Evolutionary conservation across 352 stramenopile species (phyloP).

Genomic region (Globisporangium uncinulatum): DNA sequence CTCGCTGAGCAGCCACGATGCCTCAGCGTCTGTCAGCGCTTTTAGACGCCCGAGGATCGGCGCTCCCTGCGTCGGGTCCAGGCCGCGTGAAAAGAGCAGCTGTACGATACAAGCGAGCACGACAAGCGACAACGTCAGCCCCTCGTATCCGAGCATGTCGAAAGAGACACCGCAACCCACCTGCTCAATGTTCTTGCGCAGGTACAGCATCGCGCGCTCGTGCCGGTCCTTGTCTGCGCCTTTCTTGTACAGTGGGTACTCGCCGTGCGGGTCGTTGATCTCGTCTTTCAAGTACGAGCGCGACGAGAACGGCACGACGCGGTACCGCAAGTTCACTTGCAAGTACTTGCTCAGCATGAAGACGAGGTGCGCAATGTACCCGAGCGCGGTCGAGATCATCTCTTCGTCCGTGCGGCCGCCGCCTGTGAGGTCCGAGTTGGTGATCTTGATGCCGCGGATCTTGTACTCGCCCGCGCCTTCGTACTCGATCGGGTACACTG

Average conservation of each 20-base stretch:
- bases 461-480: constrained; percentile 73
- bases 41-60: constrained; percentile 65
- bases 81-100: constrained; percentile 67
- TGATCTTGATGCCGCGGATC: constrained; percentile 74
- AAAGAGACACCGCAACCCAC: constrained; percentile 17
- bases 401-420: constrained; percentile 65
- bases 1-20: constrained; percentile 59
- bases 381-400: constrained; percentile 75
- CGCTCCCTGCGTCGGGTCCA: constrained; percentile 61
- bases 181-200: constrained; percentile 82
- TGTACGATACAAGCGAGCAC: constrained; percentile 14
- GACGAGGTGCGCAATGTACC: constrained; percentile 82
- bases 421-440: constrained; percentile 61
- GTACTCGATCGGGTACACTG: constrained; percentile 84
- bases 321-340: constrained; percentile 80
- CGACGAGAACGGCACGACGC: constrained; percentile 73
- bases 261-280: constrained; percentile 72
- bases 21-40: constrained; percentile 59
- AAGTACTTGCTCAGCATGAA: constrained; percentile 89
- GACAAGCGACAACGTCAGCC: not conserved
- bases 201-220: constrained; percentile 70
- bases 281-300: constrained; percentile 82
- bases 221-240: constrained; percentile 71
- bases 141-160: not conserved
- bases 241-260: constrained; percentile 83